Evolutionary conservation across 2,329 filamentous ascomycete species (phyloP), one percentile per base, ranked within the genome.

Genomic region (Graphilbum fragrans): DNA sequence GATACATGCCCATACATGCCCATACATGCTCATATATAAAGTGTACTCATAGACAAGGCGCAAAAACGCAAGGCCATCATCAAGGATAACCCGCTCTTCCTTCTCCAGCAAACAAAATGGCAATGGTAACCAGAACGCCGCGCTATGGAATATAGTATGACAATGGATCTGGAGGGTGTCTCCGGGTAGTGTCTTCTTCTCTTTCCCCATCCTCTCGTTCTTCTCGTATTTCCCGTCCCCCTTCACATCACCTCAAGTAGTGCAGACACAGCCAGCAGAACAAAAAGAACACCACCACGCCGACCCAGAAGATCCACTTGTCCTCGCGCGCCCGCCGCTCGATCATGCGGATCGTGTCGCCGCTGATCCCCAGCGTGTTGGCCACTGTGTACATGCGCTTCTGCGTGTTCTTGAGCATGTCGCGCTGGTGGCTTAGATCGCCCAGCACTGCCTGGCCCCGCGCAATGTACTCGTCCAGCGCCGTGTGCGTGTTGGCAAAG

Each of bases 291-390:
- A 92, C 62, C 5, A 93, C 62, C 3, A 90, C 86, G 0, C 92
- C 87, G 0, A 68, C 82, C 72, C 83, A 84, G 59, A 98, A 98
- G 29, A 98, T 94, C 87, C 88, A 96, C 64, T 95, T 96, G 59
- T 98, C 92, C 66, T 96, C 84, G 59, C 79, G 83, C 39, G 92
- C 87, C 47, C 92, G 72, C 51, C 92, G 67, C 64, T 96, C 90
- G 34, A 98, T 82, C 86, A 92, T 96, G 37, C 92, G 79, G 49
- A 98, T 98, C 2, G 92, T 98, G 58, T 96, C 90, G 18, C 90
- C 88, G 55, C 84, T 93, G 45, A 98, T 75, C 0, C 92, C 92
- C 37, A 98, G 64, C 19, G 92, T 96, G 57, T 94, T 96, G 7
- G 86, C 92, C 18, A 95, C 87, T 52, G 77, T 90, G 57, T 96